Percentiles rank a stretch among this genome's conserved stretches.
These are phyloP conservation scores for Trichosporon asahii DNA, from an alignment of 1,284 basidiomycete genomes.

Conservation along the genomic window DNA sequence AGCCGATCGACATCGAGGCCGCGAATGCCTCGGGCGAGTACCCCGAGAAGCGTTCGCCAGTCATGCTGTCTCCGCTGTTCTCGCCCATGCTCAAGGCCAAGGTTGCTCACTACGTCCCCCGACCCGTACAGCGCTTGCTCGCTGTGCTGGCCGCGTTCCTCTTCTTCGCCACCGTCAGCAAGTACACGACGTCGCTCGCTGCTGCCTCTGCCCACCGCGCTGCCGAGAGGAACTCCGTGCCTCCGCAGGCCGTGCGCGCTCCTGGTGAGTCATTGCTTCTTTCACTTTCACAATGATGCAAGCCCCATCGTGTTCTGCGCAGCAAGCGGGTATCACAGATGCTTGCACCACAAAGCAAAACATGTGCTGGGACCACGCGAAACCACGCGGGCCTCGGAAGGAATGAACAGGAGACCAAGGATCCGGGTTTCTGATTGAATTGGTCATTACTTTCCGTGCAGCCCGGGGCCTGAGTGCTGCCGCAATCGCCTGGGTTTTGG, in stretches of 20 bases:
- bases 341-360: background rate
- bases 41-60: background rate
- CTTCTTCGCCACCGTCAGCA: constrained; percentile 30
- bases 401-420: background rate
- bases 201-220: constrained; percentile 27
- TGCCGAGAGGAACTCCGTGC: constrained; percentile 13
- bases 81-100: constrained; percentile 10
- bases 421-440: background rate
- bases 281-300: background rate
- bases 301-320: background rate
- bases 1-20: constrained; percentile 16
- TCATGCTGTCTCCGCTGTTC: constrained; percentile 10
- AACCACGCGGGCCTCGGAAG: background rate
- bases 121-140: constrained; percentile 38
- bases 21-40: constrained; percentile 8
- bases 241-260: constrained; percentile 15
- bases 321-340: background rate
- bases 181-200: constrained; percentile 22
- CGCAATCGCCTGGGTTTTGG: background rate
- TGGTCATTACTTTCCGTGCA: background rate
- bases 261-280: constrained; percentile 18
- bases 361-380: background rate
- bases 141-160: constrained; percentile 26
- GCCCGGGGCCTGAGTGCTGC: background rate
- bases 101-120: constrained; percentile 26